Conservation (phyloP, 2,329 filamentous ascomycete species). For the Botrytis aclada region DNA sequence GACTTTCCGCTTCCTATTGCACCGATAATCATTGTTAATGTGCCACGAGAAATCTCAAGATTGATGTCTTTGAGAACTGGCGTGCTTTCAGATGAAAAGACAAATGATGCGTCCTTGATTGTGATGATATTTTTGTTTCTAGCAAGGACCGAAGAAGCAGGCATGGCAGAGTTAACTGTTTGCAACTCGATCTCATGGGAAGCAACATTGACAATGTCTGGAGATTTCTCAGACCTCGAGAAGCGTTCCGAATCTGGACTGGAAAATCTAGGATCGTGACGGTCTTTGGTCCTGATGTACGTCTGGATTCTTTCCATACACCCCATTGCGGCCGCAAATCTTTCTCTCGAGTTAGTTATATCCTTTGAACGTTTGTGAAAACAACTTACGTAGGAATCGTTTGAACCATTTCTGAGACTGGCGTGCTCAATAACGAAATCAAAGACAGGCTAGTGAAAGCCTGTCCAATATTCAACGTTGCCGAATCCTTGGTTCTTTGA, state of each 20-base stretch:
- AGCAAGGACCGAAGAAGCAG: background rate
- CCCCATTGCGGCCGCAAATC: slow-evolving; percentile 1
- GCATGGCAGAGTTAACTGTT: background rate
- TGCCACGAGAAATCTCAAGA: slow-evolving; percentile 19
- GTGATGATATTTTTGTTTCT: background rate
- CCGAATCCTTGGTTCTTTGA: background rate
- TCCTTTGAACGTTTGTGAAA: background rate
- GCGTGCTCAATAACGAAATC: slow-evolving; percentile 36
- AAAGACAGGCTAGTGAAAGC: slow-evolving; percentile 45
- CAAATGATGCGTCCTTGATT: background rate
- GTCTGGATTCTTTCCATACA: slow-evolving; percentile 13
- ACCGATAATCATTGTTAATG: slow-evolving; percentile 34
- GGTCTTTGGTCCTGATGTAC: background rate
- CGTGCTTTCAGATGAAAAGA: background rate
- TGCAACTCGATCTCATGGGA: background rate
- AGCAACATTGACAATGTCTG: background rate
- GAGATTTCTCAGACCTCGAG: background rate
- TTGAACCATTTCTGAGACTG: slow-evolving; percentile 2
- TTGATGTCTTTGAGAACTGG: slow-evolving; percentile 22
- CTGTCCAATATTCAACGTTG: slow-evolving; percentile 27
- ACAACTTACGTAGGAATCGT: slow-evolving; percentile 13
- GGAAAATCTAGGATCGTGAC: background rate
- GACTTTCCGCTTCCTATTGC: slow-evolving; percentile 38
- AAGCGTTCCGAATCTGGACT: background rate
- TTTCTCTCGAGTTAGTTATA: background rate